Conservation (phyloP, 2,329 filamentous ascomycete genomes). For the Fonsecaea nubica region DNA sequence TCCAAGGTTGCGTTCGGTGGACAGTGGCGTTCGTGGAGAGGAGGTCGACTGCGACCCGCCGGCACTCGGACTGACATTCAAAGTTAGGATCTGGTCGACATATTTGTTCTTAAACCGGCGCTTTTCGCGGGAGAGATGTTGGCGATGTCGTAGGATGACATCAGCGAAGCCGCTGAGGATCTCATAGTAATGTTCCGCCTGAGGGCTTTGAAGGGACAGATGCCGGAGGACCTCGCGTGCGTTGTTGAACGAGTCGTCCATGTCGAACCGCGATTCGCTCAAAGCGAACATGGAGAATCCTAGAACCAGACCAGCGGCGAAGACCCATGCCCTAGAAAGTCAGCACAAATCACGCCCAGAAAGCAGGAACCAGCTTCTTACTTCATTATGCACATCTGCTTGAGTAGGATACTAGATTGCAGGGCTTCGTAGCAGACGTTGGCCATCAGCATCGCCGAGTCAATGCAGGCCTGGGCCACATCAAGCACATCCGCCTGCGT, state of each 20-base stretch:
- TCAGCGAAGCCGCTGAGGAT: conserved; percentile 59
- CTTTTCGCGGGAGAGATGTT: conserved; percentile 43
- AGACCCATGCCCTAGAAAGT: conserved; percentile 57
- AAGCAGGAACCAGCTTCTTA: conserved; percentile 44
- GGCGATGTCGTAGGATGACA: conserved; percentile 54
- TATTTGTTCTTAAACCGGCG: conserved; percentile 43
- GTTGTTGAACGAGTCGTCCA: conserved; percentile 58
- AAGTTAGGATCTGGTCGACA: conserved; percentile 48
- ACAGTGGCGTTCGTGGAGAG: conserved; percentile 10
- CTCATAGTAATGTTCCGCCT: conserved; percentile 64
- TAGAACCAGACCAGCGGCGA: conserved; percentile 63
- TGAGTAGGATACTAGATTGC: conserved; percentile 53
- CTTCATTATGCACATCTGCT: conserved; percentile 67
- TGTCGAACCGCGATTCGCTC: conserved; percentile 52
- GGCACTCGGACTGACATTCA: conserved; percentile 36
- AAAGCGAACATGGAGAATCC: conserved; percentile 64
- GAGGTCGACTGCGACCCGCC: conserved; percentile 17
- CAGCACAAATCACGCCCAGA: background rate
- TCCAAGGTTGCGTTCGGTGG: background rate
- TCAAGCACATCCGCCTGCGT: conserved; percentile 31
- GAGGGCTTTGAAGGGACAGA: conserved; percentile 59
- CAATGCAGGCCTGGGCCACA: conserved; percentile 61
- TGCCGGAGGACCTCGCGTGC: conserved; percentile 59
- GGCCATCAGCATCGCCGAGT: conserved; percentile 62
- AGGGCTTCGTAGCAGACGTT: conserved; percentile 61